Evolutionary conservation across 257 asterid species (phyloP).

Genomic region (Solanum dulcamara): DNA sequence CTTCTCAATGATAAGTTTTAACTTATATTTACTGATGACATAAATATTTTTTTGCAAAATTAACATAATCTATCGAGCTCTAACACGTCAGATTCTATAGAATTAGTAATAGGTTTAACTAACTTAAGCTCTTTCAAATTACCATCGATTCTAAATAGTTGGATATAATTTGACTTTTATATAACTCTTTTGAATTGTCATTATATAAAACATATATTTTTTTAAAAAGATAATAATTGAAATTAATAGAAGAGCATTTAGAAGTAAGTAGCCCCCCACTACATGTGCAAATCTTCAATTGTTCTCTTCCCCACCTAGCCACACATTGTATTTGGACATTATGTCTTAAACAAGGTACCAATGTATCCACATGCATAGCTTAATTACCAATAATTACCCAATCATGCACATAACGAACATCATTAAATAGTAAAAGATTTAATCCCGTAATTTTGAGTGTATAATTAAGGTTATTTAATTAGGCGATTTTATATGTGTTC

Average conservation of each 20-base stretch:
- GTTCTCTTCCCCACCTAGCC: background rate
- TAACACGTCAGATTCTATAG: background rate
- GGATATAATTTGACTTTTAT: background rate
- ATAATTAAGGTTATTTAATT: background rate
- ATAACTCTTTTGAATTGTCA: background rate
- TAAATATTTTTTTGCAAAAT: background rate
- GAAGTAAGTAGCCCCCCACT: constrained; percentile 15
- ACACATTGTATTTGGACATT: constrained; percentile 26
- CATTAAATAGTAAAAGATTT: background rate
- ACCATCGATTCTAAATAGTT: background rate
- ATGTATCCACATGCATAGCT: constrained; percentile 38
- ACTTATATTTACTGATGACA: background rate
- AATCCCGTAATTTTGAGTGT: background rate
- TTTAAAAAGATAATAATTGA: background rate
- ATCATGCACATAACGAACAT: constrained; percentile 42
- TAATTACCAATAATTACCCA: constrained; percentile 18
- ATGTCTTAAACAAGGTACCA: background rate
- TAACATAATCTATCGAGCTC: background rate
- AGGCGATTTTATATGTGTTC: background rate
- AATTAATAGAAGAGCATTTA: background rate
- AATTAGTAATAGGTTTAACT: background rate
- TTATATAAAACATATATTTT: background rate
- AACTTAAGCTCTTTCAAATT: background rate
- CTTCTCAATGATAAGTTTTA: background rate
- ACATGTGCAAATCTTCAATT: constrained; percentile 29